Base-by-base conservation (phyloP, 441 rosid species). In the Raphanus hybrid region DNA sequence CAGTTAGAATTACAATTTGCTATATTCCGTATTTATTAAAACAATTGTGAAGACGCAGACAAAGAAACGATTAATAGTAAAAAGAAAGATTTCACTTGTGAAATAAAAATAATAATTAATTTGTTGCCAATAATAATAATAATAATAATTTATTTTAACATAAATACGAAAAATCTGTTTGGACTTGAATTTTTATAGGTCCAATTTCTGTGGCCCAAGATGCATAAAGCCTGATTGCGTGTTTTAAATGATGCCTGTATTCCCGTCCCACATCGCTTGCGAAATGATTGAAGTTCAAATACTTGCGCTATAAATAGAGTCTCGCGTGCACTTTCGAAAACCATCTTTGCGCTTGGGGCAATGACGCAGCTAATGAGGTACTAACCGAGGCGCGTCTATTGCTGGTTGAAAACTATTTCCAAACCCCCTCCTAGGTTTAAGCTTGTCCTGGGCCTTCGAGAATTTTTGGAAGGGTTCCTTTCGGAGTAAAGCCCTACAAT, bases 371-470 rank as follows among this genome's bases (percentile, higher is more conserved):
- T 89, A 39, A 69, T 88, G 96, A 88, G 92, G 92, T 87, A 18
- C 79, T 87, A 88, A 92, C 94, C 88, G 97, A 93, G 92, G 93
- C 92, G 89, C 91, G 92, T 92, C 94, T 77, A 88, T 92, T 92
- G 96, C 98, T 92, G 94, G 94, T 92, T 94, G 97, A 92, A 91
- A 94, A 90, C 95, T 94, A 91, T 92, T 89, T 91, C 92, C 98
- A 88, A 87, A 88, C 91, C 93, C 92, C 91, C 90, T 91, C 89
- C 1, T 68, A 8, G 92, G 89, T 85, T 87, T 78, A 73, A 8
- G 78, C 29, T 78, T 26, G 73, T 64, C 79, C 55, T 23, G 12
- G 86, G 82, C 86, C 79, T 54, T 75, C 48, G 84, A 83, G 84
- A 78, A 81, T 81, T 83, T 83, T 75, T 81, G 82, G 72, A 78